Percentiles rank a stretch among this genome's conserved stretches.
Conservation (phyloP, 768 basidiomycete genomes). For the Hericium alpestre region DNA sequence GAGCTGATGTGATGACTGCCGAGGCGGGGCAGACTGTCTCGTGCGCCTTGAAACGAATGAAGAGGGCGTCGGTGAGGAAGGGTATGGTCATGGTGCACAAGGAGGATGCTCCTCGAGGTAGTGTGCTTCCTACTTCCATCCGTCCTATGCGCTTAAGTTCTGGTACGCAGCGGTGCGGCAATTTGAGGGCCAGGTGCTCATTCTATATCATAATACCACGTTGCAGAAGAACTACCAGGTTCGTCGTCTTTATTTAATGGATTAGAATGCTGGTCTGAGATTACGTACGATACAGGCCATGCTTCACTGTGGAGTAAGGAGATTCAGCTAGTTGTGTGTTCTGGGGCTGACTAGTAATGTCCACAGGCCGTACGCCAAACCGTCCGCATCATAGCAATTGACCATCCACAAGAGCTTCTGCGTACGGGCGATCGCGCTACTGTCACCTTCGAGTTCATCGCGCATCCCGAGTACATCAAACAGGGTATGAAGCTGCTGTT, state of each 20-base stretch:
- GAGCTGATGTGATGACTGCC: slow-evolving; percentile 71
- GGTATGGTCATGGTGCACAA: slow-evolving; percentile 89
- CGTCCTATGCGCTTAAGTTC: not conserved
- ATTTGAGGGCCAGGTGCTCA: slow-evolving; percentile 91
- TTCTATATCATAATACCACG: slow-evolving; percentile 90
- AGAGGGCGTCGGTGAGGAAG: slow-evolving; percentile 73
- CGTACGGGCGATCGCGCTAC: slow-evolving; percentile 93
- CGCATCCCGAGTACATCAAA: slow-evolving; percentile 85
- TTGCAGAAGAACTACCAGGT: slow-evolving; percentile 89
- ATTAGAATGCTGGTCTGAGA: not conserved
- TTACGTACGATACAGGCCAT: slow-evolving; percentile 44
- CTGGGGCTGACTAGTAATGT: not conserved
- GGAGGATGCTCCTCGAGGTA: slow-evolving; percentile 64
- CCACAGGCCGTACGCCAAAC: slow-evolving; percentile 83
- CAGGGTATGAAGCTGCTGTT: slow-evolving; percentile 90
- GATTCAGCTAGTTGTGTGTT: not conserved
- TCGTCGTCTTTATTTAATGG: slow-evolving; percentile 12
- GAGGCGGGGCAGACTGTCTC: slow-evolving; percentile 97
- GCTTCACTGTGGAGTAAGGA: slow-evolving; percentile 79
- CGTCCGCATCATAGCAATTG: slow-evolving; percentile 82
- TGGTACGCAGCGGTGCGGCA: slow-evolving; percentile 50
- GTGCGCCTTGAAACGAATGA: slow-evolving; percentile 82
- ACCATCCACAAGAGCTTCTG: slow-evolving; percentile 79
- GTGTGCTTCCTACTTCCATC: slow-evolving; percentile 3
- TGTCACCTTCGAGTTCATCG: slow-evolving; percentile 91